These are phyloP conservation scores for Saturnispora galanensis DNA, from an alignment of 805 yeast genomes.

Conservation along the genomic window DNA sequence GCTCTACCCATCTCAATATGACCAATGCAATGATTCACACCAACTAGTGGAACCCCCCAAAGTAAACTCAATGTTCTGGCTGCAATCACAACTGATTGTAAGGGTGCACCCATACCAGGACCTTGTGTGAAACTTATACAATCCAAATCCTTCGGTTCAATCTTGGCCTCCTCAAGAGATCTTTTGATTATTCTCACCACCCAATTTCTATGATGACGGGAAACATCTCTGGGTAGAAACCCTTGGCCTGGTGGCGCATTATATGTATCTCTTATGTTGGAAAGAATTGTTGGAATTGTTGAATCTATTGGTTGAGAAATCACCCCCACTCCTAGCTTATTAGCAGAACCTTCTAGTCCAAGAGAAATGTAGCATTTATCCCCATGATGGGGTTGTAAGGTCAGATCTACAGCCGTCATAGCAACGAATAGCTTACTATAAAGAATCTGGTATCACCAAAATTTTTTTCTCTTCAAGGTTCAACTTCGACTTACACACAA, in stretches of 20 bases:
- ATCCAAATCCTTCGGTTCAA: slow-evolving; percentile 45
- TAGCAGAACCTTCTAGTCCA: slow-evolving; percentile 96
- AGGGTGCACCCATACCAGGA: slow-evolving; percentile 99
- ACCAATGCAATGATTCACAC: slow-evolving; percentile 96
- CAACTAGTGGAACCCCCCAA: slow-evolving; percentile 80
- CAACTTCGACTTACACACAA: background rate
- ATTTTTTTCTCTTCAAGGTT: background rate
- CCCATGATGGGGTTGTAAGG: background rate
- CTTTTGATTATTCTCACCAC: slow-evolving; percentile 64
- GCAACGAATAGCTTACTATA: background rate
- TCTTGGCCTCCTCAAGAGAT: slow-evolving; percentile 54
- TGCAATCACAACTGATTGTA: slow-evolving; percentile 85
- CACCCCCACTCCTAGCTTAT: slow-evolving; percentile 90
- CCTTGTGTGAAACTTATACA: slow-evolving; percentile 94
- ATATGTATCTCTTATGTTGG: slow-evolving; percentile 94
- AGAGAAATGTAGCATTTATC: slow-evolving; percentile 52
- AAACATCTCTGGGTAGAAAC: slow-evolving; percentile 91
- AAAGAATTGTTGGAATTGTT: slow-evolving; percentile 40
- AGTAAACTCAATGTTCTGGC: slow-evolving; percentile 77
- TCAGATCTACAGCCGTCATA: slow-evolving; percentile 3
- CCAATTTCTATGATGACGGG: slow-evolving; percentile 95
- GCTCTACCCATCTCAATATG: slow-evolving; percentile 99
- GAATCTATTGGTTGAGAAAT: slow-evolving; percentile 61
- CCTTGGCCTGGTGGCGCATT: slow-evolving; percentile 98
- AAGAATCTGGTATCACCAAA: background rate